phyloP scores from a whole-genome alignment of 108 stramenopile genomes.

The Stephanodiscus triporus region DNA sequence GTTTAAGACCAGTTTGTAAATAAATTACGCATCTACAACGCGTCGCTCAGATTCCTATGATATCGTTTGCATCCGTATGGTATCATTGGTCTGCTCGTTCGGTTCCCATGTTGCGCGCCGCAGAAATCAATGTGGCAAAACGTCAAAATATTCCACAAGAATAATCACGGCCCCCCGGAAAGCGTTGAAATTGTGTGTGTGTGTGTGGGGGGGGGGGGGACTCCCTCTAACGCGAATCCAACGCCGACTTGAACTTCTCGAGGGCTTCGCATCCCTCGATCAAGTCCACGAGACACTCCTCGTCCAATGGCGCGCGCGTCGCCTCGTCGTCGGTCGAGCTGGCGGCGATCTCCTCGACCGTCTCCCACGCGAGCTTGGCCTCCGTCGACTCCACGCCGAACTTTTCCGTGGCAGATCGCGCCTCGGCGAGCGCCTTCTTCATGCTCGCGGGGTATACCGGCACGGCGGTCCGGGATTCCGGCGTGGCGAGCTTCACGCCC shows the following conservation, averaged over 20 bases:
- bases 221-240: slow-evolving; percentile 27
- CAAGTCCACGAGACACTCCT: slow-evolving; percentile 59
- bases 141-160: too few relatives aligned
- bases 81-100: too few relatives aligned
- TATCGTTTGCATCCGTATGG: too few relatives aligned
- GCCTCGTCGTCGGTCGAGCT: slow-evolving; percentile 32
- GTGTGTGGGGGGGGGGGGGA: too few relatives aligned
- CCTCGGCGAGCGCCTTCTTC: slow-evolving; percentile 59
- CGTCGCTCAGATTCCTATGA: too few relatives aligned
- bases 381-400: slow-evolving; percentile 59
- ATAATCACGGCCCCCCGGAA: too few relatives aligned
- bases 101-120: too few relatives aligned
- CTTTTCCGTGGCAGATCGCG: slow-evolving; percentile 54
- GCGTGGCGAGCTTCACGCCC: slow-evolving; percentile 47
- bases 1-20: too few relatives aligned
- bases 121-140: too few relatives aligned
- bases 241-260: slow-evolving; percentile 57
- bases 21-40: too few relatives aligned
- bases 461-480: slow-evolving; percentile 18
- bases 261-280: slow-evolving; percentile 66
- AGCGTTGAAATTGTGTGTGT: too few relatives aligned
- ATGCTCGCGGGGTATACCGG: slow-evolving; percentile 12
- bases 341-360: slow-evolving; percentile 75
- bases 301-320: slow-evolving; percentile 44
- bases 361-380: slow-evolving; percentile 83